A percentile compares a stretch with the other conserved stretches of the same genome.
phyloP scores from a whole-genome alignment of 768 basidiomycete species.

The Pulveroboletus sp. region DNA sequence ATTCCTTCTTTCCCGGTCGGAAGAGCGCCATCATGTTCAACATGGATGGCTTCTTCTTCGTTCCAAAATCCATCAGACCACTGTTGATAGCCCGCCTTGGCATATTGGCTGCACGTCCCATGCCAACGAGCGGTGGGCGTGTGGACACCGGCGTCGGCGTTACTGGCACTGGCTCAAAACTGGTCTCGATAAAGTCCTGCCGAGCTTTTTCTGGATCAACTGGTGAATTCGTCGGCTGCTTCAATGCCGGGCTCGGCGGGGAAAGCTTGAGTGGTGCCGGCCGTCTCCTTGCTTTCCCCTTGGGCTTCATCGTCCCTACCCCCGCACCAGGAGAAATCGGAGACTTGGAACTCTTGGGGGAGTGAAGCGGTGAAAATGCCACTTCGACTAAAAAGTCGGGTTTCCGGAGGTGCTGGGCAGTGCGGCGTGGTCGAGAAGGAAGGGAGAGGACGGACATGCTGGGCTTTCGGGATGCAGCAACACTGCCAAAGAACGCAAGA shows the following conservation, averaged over 20 bases:
- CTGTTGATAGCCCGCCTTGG: slow-evolving; percentile 6
- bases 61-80: slow-evolving; percentile 6
- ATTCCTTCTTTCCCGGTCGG: slow-evolving; percentile 25
- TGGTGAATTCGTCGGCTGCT: slow-evolving; percentile 35
- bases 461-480: slow-evolving; percentile 30
- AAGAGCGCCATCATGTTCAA: slow-evolving; percentile 32
- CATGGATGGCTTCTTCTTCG: slow-evolving; percentile 24
- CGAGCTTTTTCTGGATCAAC: slow-evolving; percentile 34
- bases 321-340: slow-evolving; percentile 8
- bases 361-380: slow-evolving; percentile 22
- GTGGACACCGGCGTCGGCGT: not conserved
- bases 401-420: slow-evolving; percentile 37
- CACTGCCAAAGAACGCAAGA: slow-evolving; percentile 32
- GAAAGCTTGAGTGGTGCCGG: slow-evolving; percentile 43
- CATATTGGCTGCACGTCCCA: slow-evolving; percentile 5
- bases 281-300: slow-evolving; percentile 35
- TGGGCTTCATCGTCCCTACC: slow-evolving; percentile 10
- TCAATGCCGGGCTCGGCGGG: slow-evolving; percentile 29
- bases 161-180: slow-evolving; percentile 35
- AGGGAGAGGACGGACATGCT: slow-evolving; percentile 36
- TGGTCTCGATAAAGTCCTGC: slow-evolving; percentile 43
- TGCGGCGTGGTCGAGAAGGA: slow-evolving; percentile 33
- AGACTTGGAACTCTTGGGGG: slow-evolving; percentile 15
- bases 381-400: slow-evolving; percentile 34
- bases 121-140: not conserved